phyloP scores from a whole-genome alignment of 176 grass and related monocot genomes.

The Tillandsia leiboldiana region DNA sequence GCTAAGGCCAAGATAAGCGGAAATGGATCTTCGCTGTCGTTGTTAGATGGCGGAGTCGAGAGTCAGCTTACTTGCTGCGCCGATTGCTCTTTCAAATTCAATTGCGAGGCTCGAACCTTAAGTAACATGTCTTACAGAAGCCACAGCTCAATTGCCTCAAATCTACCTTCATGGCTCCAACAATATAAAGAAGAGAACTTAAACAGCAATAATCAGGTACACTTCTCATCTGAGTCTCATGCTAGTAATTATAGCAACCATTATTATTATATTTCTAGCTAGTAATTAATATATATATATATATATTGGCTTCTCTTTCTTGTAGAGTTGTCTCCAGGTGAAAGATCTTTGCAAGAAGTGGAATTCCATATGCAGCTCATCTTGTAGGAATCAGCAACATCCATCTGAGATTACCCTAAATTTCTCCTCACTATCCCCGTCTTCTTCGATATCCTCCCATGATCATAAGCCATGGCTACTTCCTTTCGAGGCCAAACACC shows the following conservation, averaged over 20 bases:
- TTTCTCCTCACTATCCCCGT: constrained; percentile 24
- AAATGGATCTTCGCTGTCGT: constrained; percentile 3
- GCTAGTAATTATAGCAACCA: neutral
- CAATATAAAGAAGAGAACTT: constrained; percentile 19
- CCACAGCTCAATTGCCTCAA: constrained; percentile 22
- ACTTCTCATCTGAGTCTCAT: neutral
- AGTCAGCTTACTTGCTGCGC: constrained; percentile 17
- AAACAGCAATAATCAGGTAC: constrained; percentile 37
- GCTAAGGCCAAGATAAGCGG: constrained; percentile 16
- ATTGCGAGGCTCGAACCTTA: neutral
- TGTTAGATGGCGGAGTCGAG: constrained; percentile 8
- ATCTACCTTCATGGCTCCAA: constrained; percentile 75
- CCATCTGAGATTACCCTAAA: constrained; percentile 24
- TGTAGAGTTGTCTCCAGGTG: constrained; percentile 31
- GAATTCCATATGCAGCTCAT: constrained; percentile 30
- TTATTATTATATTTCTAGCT: neutral
- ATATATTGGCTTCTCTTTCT: constrained; percentile 1
- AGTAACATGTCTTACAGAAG: constrained; percentile 4
- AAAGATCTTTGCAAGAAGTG: constrained; percentile 53
- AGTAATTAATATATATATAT: neutral
- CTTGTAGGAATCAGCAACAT: constrained; percentile 18
- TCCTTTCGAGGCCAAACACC: constrained; percentile 35
- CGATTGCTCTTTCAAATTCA: neutral
- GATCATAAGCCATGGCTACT: constrained; percentile 20
- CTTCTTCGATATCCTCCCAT: constrained; percentile 22